Evolutionary conservation across 768 basidiomycete genomes (phyloP).

Genomic region (Sporobolomyces roseus): DNA sequence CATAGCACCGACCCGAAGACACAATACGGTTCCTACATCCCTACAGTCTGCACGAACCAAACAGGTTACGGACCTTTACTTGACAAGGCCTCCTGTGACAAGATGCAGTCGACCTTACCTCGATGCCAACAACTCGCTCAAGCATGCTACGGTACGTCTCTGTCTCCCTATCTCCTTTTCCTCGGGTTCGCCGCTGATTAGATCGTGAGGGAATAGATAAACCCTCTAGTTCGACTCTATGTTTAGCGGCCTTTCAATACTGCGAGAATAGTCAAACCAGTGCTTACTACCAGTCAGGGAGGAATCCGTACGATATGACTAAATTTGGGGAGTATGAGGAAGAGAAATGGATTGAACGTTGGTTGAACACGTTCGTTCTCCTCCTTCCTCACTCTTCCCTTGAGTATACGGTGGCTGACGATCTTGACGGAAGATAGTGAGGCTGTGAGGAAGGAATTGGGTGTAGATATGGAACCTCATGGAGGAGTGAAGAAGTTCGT

Average conservation of each 20-base stretch:
- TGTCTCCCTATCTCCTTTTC: no score
- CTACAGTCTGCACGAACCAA: slow-evolving; percentile 38
- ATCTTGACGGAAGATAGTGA: background rate
- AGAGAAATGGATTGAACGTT: slow-evolving; percentile 37
- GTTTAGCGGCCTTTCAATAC: slow-evolving; percentile 34
- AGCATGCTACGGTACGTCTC: slow-evolving; percentile 34
- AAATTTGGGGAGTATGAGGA: slow-evolving; percentile 43
- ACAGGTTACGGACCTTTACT: slow-evolving; percentile 41
- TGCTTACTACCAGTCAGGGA: slow-evolving; percentile 32
- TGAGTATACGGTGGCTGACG: background rate
- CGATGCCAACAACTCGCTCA: slow-evolving; percentile 37
- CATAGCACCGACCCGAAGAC: slow-evolving; percentile 41
- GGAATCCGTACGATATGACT: slow-evolving; percentile 37
- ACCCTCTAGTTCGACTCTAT: slow-evolving; percentile 25
- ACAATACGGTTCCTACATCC: slow-evolving; percentile 43
- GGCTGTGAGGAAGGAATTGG: slow-evolving; percentile 34
- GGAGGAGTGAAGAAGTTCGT: slow-evolving; percentile 34
- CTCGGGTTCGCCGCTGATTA: background rate
- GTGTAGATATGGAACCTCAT: slow-evolving; percentile 37
- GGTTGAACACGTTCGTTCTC: slow-evolving; percentile 35
- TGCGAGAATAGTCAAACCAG: slow-evolving; percentile 42
- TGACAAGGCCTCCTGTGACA: slow-evolving; percentile 23
- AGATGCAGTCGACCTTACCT: slow-evolving; percentile 34
- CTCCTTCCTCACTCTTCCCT: no score
- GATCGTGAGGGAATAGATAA: slow-evolving; percentile 10